Conservation (phyloP, 176 grass and related monocot genomes). For the Aechmea fasciata region DNA sequence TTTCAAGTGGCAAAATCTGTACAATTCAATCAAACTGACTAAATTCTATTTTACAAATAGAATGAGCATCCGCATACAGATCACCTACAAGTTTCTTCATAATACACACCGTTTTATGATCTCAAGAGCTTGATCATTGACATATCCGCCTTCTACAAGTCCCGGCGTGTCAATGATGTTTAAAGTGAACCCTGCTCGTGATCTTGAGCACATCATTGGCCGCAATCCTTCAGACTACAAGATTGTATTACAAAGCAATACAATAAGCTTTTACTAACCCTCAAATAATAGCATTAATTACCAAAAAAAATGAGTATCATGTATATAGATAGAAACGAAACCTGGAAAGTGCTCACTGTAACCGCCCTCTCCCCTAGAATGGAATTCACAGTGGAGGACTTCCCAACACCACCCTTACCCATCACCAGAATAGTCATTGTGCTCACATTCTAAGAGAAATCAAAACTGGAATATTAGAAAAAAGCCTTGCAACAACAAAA, state of each 20-base stretch:
- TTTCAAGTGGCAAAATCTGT: too few species aligned
- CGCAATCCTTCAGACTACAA: constrained; percentile 87
- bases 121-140: constrained; percentile 88
- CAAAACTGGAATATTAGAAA: not conserved
- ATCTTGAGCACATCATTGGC: constrained; percentile 66
- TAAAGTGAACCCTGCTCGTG: constrained; percentile 73
- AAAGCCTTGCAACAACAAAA: not conserved
- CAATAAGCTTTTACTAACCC: not conserved
- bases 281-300: not conserved
- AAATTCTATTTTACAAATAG: not conserved
- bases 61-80: too few species aligned
- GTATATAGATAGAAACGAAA: constrained; percentile 14
- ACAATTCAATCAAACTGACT: not conserved
- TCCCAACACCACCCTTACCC: constrained; percentile 93
- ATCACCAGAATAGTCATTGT: constrained; percentile 90
- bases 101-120: constrained; percentile 74
- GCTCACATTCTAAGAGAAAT: constrained; percentile 56
- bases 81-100: not conserved
- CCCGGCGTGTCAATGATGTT: constrained; percentile 94
- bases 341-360: constrained; percentile 88
- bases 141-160: constrained; percentile 91
- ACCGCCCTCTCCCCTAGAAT: constrained; percentile 77
- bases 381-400: constrained; percentile 91
- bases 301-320: not conserved
- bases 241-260: not conserved